phyloP scores from a whole-genome alignment of 1,284 basidiomycete genomes.

The Porogramme epimiltina region DNA sequence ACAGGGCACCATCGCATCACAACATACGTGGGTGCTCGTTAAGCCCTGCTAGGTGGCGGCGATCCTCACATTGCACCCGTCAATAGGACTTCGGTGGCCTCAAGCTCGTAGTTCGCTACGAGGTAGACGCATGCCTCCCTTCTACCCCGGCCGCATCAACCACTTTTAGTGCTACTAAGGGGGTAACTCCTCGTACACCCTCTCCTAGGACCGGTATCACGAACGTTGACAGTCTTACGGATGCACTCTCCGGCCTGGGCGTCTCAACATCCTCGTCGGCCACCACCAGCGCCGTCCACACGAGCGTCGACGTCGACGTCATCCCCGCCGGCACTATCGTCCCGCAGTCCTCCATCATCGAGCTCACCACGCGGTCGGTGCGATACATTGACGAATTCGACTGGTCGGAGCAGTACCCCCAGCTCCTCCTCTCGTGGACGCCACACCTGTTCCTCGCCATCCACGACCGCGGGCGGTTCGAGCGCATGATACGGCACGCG shows the following conservation, averaged over 20 bases:
- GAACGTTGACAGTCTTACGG: conserved; percentile 3
- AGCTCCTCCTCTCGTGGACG: conserved; percentile 58
- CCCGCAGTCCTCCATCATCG: conserved; percentile 46
- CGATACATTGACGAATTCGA: conserved; percentile 32
- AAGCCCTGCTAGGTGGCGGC: too few species aligned
- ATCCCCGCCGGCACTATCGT: conserved; percentile 14
- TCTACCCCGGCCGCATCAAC: background rate
- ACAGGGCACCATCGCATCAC: conserved; percentile 53
- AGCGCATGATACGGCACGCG: conserved; percentile 39
- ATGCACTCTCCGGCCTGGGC: conserved; percentile 4
- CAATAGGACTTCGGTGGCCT: conserved; percentile 31
- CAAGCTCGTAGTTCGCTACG: conserved; percentile 30
- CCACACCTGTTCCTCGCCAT: conserved; percentile 49
- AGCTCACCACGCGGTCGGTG: conserved; percentile 47
- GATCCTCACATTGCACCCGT: too few species aligned
- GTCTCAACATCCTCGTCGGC: background rate
- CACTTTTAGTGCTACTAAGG: too few species aligned
- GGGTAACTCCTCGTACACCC: background rate
- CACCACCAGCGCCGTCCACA: too few species aligned
- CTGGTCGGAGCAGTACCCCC: conserved; percentile 50
- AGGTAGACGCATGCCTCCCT: conserved; percentile 30
- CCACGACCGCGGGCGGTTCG: conserved; percentile 47
- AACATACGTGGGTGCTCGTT: conserved; percentile 42
- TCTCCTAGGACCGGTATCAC: too few species aligned
- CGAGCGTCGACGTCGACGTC: too few species aligned